Percentiles rank a stretch among this genome's conserved stretches.
These are phyloP conservation scores for Apiospora koreana DNA, from an alignment of 2,329 filamentous ascomycete genomes.

Conservation along the genomic window DNA sequence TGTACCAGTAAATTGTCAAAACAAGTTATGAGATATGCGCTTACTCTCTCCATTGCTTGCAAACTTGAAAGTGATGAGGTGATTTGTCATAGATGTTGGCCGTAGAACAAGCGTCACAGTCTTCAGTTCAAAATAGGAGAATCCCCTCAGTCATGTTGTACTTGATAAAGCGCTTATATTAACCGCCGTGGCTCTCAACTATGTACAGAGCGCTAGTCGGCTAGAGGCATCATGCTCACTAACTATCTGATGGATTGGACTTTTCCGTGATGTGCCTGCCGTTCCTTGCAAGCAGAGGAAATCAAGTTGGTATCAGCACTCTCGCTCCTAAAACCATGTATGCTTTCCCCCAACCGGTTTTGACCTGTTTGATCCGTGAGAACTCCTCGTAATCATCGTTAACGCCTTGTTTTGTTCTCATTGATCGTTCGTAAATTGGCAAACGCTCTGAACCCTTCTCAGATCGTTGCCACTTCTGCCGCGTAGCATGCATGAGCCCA, in stretches of 20 bases:
- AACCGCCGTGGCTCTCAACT: neutral
- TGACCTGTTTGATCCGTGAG: conserved; percentile 3
- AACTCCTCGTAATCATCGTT: conserved; percentile 11
- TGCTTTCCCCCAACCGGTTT: conserved; percentile 8
- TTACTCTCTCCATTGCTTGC: no score
- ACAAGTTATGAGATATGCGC: no score
- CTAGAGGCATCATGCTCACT: neutral
- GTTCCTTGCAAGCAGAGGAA: neutral
- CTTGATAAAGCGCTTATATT: neutral
- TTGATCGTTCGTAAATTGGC: conserved; percentile 5
- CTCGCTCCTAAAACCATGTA: conserved; percentile 4
- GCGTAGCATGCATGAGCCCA: neutral
- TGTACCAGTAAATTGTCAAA: no score
- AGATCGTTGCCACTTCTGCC: neutral
- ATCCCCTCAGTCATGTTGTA: neutral
- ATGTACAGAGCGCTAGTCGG: neutral
- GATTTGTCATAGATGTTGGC: no score
- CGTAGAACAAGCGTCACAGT: no score
- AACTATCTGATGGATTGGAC: neutral
- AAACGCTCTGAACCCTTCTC: neutral
- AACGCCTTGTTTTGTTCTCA: conserved; percentile 12
- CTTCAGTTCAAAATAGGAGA: no score
- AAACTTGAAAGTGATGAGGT: no score
- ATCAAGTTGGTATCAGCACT: conserved; percentile 12
- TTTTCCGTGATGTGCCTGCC: neutral